Evolutionary conservation across 441 rosid species (phyloP).

Genomic region (Aleurites moluccanus): DNA sequence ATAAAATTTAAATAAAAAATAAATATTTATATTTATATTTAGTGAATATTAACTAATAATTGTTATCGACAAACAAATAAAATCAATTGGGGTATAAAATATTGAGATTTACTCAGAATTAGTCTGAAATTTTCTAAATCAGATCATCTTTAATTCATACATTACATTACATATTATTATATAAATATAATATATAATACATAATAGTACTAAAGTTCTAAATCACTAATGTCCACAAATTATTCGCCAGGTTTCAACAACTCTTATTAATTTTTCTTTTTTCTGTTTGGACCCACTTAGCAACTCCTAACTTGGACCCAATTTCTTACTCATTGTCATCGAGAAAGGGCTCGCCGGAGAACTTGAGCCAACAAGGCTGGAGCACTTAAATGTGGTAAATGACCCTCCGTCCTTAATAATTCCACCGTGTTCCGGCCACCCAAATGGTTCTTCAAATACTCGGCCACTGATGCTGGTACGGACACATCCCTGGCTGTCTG

Average conservation of each 20-base stretch:
- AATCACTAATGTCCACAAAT: conserved; percentile 35
- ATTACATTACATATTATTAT: no score
- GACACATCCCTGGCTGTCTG: conserved; percentile 84
- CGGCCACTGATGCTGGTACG: conserved; percentile 72
- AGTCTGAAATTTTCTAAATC: no score
- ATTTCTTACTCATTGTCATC: conserved; percentile 30
- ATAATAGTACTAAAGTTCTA: neutral
- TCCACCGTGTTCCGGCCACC: conserved; percentile 76
- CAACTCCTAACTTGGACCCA: neutral
- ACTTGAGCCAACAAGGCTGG: conserved; percentile 64
- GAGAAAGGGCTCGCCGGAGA: conserved; percentile 68
- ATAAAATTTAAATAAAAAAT: no score
- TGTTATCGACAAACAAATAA: no score
- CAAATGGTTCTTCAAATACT: conserved; percentile 65
- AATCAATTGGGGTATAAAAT: no score
- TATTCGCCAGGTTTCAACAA: conserved; percentile 35
- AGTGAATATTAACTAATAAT: no score
- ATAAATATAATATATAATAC: no score
- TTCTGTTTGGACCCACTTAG: conserved; percentile 19
- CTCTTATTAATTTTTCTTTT: conserved; percentile 5
- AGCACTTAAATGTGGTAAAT: conserved; percentile 93
- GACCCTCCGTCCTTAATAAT: conserved; percentile 76
- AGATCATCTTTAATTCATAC: no score
- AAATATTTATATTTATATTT: no score
- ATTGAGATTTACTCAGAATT: no score